These are phyloP conservation scores for Ceratopteris richardii DNA, from an alignment of 75 land plant species.

Conservation along the genomic window DNA sequence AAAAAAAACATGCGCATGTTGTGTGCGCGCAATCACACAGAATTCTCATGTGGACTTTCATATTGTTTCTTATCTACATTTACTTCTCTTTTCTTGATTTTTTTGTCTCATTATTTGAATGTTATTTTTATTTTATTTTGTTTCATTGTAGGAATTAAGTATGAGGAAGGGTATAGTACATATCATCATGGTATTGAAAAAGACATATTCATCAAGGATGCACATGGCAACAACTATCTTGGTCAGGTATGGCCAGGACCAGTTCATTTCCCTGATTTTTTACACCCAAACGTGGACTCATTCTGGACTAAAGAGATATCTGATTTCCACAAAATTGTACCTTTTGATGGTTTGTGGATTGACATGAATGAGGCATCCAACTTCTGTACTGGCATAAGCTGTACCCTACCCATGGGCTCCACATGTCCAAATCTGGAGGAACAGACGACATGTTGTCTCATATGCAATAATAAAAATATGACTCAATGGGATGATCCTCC, in stretches of 20 bases:
- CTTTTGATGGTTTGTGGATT: slow-evolving; percentile 57
- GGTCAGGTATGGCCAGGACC: slow-evolving; percentile 93
- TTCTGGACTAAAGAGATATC: slow-evolving; percentile 52
- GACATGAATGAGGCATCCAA: slow-evolving; percentile 68
- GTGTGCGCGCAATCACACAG: too few species aligned
- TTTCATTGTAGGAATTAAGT: slow-evolving; percentile 54
- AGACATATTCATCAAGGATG: slow-evolving; percentile 71
- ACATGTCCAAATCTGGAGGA: slow-evolving; percentile 15
- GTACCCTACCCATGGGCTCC: slow-evolving; percentile 15
- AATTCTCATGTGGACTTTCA: too few species aligned
- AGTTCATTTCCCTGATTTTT: slow-evolving; percentile 82
- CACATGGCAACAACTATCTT: slow-evolving; percentile 41
- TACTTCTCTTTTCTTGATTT: too few species aligned
- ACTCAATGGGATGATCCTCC: slow-evolving; percentile 59
- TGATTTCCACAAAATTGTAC: slow-evolving; percentile 21
- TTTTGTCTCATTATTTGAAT: too few species aligned
- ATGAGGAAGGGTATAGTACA: slow-evolving; percentile 44
- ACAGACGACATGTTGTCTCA: slow-evolving; percentile 26
- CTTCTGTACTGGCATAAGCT: slow-evolving; percentile 30
- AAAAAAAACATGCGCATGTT: too few species aligned
- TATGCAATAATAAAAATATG: slow-evolving; percentile 17
- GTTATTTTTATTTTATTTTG: too few species aligned
- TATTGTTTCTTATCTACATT: too few species aligned
- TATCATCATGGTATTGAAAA: slow-evolving; percentile 45
- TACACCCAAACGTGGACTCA: slow-evolving; percentile 36